Evolutionary conservation across 1,284 basidiomycete species (phyloP).

Genomic region (Mycocalia duriaeana): DNA sequence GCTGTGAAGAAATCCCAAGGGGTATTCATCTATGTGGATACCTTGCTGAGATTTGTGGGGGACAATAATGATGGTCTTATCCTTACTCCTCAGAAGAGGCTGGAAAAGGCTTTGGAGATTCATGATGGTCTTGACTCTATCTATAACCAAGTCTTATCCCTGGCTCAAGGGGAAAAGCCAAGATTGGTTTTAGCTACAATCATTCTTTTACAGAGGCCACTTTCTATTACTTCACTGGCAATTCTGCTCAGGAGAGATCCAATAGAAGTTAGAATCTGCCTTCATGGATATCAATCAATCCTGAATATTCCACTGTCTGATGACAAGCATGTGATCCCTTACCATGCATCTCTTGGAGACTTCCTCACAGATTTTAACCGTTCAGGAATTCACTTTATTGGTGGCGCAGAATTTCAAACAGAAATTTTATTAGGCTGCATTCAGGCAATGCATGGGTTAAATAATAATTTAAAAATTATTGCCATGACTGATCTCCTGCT

Average conservation of each 20-base stretch:
- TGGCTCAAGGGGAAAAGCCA: not conserved
- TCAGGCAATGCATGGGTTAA: not conserved
- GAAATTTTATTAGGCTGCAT: not conserved
- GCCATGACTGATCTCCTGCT: not conserved
- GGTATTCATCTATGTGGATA: not conserved
- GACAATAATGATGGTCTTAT: not conserved
- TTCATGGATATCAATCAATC: not conserved
- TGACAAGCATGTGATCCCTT: not conserved
- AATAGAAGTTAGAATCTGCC: not conserved
- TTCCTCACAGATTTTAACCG: not conserved
- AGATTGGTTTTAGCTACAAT: not conserved
- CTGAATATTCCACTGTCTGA: not conserved
- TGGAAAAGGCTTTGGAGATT: not conserved
- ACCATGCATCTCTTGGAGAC: not conserved
- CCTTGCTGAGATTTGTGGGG: not conserved
- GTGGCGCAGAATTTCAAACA: not conserved
- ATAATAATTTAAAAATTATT: not conserved
- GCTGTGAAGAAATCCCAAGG: constrained; percentile 1
- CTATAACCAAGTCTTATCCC: not conserved
- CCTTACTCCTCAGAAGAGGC: not conserved
- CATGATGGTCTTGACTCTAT: not conserved
- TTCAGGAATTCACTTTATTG: not conserved
- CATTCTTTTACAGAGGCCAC: not conserved
- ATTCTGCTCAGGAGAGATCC: not conserved
- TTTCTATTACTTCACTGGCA: not conserved